These are phyloP conservation scores for Dioscorea cayenensis DNA, from an alignment of 116 monocot species.

Conservation along the genomic window DNA sequence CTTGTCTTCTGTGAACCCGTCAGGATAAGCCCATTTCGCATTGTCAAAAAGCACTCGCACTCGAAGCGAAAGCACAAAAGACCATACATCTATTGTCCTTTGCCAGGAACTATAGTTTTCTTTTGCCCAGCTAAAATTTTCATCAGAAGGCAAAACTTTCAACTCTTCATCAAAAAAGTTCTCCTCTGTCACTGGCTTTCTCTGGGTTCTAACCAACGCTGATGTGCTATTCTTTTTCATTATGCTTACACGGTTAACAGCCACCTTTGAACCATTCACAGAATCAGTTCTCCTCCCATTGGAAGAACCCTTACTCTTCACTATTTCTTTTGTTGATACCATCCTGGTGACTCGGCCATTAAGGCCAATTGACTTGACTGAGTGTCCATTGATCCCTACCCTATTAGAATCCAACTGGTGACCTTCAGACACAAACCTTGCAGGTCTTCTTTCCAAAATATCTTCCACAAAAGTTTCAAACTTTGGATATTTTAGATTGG, in stretches of 20 bases:
- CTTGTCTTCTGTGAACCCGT: constrained; percentile 80
- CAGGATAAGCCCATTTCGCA: constrained; percentile 78
- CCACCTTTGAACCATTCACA: constrained; percentile 31
- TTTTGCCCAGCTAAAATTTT: constrained; percentile 84
- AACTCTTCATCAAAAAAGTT: constrained; percentile 27
- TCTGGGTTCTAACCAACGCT: constrained; percentile 29
- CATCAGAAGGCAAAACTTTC: constrained; percentile 68
- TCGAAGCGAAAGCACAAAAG: constrained; percentile 74
- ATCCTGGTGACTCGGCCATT: constrained; percentile 51
- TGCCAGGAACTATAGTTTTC: constrained; percentile 71
- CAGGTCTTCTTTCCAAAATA: constrained; percentile 4
- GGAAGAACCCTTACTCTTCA: constrained; percentile 19
- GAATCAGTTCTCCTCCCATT: constrained; percentile 5
- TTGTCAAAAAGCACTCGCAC: constrained; percentile 66
- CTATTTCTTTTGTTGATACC: constrained; percentile 50
- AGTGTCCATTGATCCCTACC: constrained; percentile 40
- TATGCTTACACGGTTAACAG: constrained; percentile 25
- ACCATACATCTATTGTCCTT: constrained; percentile 82
- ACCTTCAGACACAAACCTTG: constrained; percentile 16
- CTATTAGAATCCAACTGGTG: constrained; percentile 25
- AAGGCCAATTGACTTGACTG: constrained; percentile 23
- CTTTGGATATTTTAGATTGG: constrained; percentile 20
- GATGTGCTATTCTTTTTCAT: constrained; percentile 29
- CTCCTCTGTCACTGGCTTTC: constrained; percentile 9
- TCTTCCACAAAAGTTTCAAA: constrained; percentile 3